These are phyloP conservation scores for Fusarium aywerte DNA, from an alignment of 2,329 filamentous ascomycete genomes.

Conservation along the genomic window DNA sequence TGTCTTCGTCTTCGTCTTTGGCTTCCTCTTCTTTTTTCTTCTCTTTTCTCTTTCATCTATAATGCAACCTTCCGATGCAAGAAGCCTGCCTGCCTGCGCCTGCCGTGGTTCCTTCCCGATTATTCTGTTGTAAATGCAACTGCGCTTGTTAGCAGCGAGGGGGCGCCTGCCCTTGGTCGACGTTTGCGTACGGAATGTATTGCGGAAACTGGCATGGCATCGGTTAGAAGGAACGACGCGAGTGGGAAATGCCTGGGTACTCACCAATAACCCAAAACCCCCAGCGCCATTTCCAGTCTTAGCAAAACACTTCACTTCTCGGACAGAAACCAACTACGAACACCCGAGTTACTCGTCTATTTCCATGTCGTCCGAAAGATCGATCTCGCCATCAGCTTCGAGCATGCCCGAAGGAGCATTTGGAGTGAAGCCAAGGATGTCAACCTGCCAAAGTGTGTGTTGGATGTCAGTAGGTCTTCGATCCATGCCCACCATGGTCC, in stretches of 20 bases:
- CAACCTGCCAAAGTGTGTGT: background rate
- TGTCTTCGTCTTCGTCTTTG: background rate
- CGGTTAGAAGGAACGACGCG: background rate
- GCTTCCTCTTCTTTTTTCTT: background rate
- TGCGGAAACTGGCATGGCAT: background rate
- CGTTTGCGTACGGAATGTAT: background rate
- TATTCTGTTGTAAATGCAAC: background rate
- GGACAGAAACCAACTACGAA: background rate
- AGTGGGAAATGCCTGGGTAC: background rate
- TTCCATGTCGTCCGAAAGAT: slow-evolving; percentile 2
- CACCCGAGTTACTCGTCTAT: background rate
- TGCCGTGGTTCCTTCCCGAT: background rate
- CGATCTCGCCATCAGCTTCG: background rate
- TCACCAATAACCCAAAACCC: background rate
- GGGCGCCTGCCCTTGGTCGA: slow-evolving; percentile 7
- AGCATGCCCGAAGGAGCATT: too few relatives aligned
- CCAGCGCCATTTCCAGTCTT: background rate
- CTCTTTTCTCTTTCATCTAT: slow-evolving; percentile 13
- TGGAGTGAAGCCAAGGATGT: background rate
- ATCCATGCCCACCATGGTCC: background rate
- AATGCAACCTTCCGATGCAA: slow-evolving; percentile 5
- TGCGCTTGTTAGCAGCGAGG: slow-evolving; percentile 2
- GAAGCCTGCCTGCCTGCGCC: background rate
- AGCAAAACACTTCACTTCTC: background rate
- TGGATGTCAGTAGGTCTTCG: background rate